These are phyloP conservation scores for Capsicum chinense DNA, from an alignment of 257 asterid species.

Conservation along the genomic window DNA sequence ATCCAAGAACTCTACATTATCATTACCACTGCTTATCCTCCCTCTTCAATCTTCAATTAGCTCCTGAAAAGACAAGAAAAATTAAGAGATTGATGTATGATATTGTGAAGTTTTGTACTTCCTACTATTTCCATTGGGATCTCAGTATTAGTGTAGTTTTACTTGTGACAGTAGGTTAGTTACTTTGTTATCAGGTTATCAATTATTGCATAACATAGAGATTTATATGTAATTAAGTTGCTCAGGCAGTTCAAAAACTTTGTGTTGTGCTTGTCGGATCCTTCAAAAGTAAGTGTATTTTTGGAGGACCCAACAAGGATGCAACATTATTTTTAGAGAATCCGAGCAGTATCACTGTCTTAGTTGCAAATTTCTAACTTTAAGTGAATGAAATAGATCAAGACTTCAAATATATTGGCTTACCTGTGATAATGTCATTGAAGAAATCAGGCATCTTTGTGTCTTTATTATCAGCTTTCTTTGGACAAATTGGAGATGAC, in stretches of 20 bases:
- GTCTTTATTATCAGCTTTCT: slow-evolving; percentile 42
- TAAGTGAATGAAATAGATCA: background rate
- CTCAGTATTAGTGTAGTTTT: background rate
- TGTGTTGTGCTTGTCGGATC: background rate
- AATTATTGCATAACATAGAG: background rate
- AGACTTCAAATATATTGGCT: background rate
- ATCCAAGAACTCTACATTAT: slow-evolving; percentile 10
- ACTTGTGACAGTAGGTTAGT: background rate
- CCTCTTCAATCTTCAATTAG: slow-evolving; percentile 16
- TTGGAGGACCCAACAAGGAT: background rate
- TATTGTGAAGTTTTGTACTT: background rate
- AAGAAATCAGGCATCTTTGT: slow-evolving; percentile 28
- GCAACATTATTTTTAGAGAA: background rate
- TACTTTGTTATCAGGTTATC: background rate
- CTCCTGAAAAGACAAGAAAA: background rate
- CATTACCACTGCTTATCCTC: background rate
- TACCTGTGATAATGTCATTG: slow-evolving; percentile 26
- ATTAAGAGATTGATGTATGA: background rate
- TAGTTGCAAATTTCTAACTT: background rate
- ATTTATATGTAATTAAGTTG: background rate
- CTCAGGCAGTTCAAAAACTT: background rate
- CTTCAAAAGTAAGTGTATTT: background rate
- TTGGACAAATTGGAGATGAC: slow-evolving; percentile 45
- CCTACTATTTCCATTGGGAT: background rate
- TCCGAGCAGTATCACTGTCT: background rate